These are phyloP conservation scores for Colletotrichum tanaceti DNA, from an alignment of 2,329 filamentous ascomycete genomes.

Conservation along the genomic window DNA sequence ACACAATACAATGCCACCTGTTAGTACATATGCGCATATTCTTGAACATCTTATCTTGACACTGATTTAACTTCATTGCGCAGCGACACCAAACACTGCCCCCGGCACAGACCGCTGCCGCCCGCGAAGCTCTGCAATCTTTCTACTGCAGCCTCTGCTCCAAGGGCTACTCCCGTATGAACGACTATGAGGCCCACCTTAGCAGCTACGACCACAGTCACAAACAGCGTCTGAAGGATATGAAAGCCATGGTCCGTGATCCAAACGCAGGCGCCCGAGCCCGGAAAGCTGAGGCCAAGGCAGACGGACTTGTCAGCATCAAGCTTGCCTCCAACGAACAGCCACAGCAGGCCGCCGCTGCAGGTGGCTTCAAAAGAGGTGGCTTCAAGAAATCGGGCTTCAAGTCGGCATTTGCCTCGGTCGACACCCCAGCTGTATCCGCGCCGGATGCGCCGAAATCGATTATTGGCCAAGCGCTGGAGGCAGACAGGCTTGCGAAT, in stretches of 20 bases:
- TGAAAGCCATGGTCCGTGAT: constrained; percentile 85
- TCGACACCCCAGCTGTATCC: constrained; percentile 50
- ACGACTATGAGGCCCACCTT: constrained; percentile 95
- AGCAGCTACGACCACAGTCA: constrained; percentile 96
- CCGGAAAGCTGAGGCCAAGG: constrained; percentile 76
- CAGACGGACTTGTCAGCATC: constrained; percentile 75
- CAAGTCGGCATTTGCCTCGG: constrained; percentile 77
- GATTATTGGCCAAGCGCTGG: constrained; percentile 16
- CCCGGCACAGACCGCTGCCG: constrained; percentile 69
- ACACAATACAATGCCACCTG: constrained; percentile 63
- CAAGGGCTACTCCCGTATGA: constrained; percentile 94
- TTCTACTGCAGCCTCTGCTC: constrained; percentile 90
- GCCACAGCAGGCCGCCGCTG: constrained; percentile 45
- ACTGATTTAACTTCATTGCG: constrained; percentile 2
- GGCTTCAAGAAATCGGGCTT: constrained; percentile 87
- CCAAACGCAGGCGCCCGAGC: constrained; percentile 73
- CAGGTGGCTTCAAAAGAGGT: constrained; percentile 70
- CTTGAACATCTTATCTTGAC: constrained; percentile 5
- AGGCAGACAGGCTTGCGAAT: constrained; percentile 43
- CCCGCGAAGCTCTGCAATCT: constrained; percentile 80
- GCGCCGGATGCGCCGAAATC: constrained; percentile 42
- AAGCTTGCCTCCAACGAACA: constrained; percentile 62
- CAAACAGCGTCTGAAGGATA: constrained; percentile 87
- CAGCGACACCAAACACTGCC: constrained; percentile 69
- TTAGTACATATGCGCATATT: constrained; percentile 57